Base-by-base conservation (phyloP, 2,329 filamentous ascomycete species). In the Aspergillus eucalypticola region DNA sequence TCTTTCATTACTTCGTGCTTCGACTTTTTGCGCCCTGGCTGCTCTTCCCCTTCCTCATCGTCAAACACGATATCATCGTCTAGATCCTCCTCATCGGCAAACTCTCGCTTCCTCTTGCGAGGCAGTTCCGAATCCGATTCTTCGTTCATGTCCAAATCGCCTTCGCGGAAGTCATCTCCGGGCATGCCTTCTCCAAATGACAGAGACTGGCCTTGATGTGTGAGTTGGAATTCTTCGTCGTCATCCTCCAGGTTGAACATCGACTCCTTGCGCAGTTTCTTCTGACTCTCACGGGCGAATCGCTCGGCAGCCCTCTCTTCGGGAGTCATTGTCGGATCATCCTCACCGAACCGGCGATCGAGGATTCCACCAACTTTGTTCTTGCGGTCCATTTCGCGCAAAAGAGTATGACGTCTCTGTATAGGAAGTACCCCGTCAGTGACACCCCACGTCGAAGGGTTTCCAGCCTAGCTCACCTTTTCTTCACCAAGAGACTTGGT, bases 1-100 rank as follows among this genome's bases (percentile, higher is more conserved):
- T 99, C 96, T 71, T 96, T 90, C 91, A 98, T 97, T 53, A 99
- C 91, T 76, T 99, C 95, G 56, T 95, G 90, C 78, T 97, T 98
- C 3, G 89, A 89, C 81, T 97, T 99, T 76, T 96, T 97, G 60
- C 89, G 85, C 69, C 94, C 90, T 0, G 92, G 92, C 64, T 88
- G 80, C 19, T 82, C 82, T 38, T 82, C 82, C 5, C 79, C 79
- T 0, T 81, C 81, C 2, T 80, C 82, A n/a, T 77, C 80, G 5
- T 81, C 81, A 4, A 73, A 71, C 15, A 54, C 58, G 1, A 46
- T 46, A 35, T 35, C 32, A 8, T 46, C 53, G 8, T 39, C 38
- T 21, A 42, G 29, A 21, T 46, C 59, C 11, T 72, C 72, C 29
- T 81, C 72, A 27, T 74, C 74, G 29, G 66, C 76, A 21, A 78